Conservation (phyloP, 352 stramenopile species). For the Globisporangium splendens region DNA sequence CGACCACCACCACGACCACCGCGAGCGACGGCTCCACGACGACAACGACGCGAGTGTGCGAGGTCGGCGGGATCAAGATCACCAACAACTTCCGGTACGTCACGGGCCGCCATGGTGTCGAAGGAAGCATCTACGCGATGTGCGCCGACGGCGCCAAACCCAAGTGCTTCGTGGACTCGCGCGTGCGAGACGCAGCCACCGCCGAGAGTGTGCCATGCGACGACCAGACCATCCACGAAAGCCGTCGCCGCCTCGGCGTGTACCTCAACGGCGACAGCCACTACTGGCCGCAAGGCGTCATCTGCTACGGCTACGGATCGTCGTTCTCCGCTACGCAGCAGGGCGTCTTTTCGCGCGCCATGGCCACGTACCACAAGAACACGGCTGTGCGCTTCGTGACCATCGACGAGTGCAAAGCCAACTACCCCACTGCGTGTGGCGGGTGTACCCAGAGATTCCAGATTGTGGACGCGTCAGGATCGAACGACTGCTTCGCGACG, state of each 20-base stretch:
- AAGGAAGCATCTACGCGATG: constrained; percentile 40
- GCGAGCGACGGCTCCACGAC: constrained; percentile 1
- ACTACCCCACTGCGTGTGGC: constrained; percentile 31
- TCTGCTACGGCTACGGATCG: constrained; percentile 29
- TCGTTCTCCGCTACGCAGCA: constrained; percentile 29
- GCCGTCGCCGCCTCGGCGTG: constrained; percentile 30
- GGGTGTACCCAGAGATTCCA: constrained; percentile 33
- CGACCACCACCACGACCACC: constrained; percentile 4
- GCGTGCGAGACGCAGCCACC: constrained; percentile 25
- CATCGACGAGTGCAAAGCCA: constrained; percentile 22
- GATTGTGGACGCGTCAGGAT: constrained; percentile 24
- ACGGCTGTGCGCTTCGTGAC: constrained; percentile 35
- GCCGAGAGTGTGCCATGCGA: constrained; percentile 26
- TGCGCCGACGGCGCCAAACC: constrained; percentile 21
- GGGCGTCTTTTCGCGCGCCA: constrained; percentile 28
- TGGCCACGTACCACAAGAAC: constrained; percentile 31
- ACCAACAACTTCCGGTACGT: constrained; percentile 26
- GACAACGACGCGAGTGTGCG: constrained; percentile 7
- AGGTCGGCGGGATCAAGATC: constrained; percentile 15
- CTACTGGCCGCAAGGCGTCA: constrained; percentile 38
- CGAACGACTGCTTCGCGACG: constrained; percentile 36
- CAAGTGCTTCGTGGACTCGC: constrained; percentile 29
- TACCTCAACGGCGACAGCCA: constrained; percentile 25
- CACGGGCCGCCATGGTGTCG: constrained; percentile 26
- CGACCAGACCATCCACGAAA: constrained; percentile 31